Evolutionary conservation across 1,284 basidiomycete species (phyloP).

Genomic region (Tranzscheliella williamsii): DNA sequence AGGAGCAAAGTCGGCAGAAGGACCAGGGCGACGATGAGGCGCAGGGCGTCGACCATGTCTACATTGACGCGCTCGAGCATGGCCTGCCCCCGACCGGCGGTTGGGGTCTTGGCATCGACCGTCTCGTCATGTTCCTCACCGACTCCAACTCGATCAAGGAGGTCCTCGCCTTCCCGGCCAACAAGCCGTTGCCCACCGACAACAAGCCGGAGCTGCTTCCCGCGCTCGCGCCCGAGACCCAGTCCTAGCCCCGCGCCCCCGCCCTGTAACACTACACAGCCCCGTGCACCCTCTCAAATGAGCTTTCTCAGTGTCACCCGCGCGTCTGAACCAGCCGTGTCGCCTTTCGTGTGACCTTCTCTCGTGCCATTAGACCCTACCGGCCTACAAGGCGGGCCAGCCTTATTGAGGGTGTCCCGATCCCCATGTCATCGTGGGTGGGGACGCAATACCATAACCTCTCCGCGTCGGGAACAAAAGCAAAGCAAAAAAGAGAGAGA

Average conservation of each 20-base stretch:
- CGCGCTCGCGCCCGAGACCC: conserved; percentile 11
- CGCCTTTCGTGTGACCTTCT: too few species aligned
- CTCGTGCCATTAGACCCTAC: too few species aligned
- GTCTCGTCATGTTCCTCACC: conserved; percentile 52
- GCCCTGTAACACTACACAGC: too few species aligned
- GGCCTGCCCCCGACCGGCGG: conserved; percentile 96
- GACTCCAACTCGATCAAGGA: conserved; percentile 75
- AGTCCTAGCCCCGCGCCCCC: too few species aligned
- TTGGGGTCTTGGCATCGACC: conserved; percentile 54
- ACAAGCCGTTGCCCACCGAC: conserved; percentile 69
- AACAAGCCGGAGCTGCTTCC: conserved; percentile 30
- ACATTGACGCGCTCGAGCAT: conserved; percentile 78
- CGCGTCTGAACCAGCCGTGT: too few species aligned
- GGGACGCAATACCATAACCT: too few species aligned
- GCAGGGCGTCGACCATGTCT: conserved; percentile 78
- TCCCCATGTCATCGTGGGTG: too few species aligned
- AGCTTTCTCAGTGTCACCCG: too few species aligned
- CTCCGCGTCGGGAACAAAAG: too few species aligned
- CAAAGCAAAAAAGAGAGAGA: conserved; percentile 26
- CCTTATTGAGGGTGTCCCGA: too few species aligned
- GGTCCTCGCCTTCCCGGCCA: conserved; percentile 83
- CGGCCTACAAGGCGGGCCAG: too few species aligned
- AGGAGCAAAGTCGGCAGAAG: conserved; percentile 89
- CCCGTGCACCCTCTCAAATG: too few species aligned
- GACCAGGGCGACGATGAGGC: conserved; percentile 96